Conservation (phyloP, 2,329 filamentous ascomycete species). For the Aspergillus floridensis region DNA sequence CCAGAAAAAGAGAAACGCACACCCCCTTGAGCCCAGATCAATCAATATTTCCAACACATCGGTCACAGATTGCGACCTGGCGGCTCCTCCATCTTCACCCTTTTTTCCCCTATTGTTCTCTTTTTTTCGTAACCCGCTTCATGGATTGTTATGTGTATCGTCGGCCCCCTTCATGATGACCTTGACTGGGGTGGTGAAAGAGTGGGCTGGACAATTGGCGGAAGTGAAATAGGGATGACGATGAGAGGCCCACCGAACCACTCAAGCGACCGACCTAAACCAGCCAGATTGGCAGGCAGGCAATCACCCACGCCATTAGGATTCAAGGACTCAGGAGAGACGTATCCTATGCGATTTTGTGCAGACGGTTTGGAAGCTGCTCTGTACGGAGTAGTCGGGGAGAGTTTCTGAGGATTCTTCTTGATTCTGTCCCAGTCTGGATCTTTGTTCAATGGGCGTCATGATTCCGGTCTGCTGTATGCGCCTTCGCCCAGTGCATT, state of each 20-base stretch:
- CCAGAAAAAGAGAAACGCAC: not conserved
- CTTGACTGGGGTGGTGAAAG: slow-evolving; percentile 15
- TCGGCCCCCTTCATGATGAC: slow-evolving; percentile 13
- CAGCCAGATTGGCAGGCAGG: slow-evolving; percentile 2
- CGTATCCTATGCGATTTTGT: not conserved
- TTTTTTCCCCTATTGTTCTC: not conserved
- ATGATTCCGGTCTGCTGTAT: not conserved
- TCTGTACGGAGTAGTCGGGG: too few relatives aligned
- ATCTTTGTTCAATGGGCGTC: not conserved
- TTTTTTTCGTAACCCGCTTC: not conserved
- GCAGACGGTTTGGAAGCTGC: not conserved
- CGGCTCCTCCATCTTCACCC: not conserved
- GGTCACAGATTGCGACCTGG: not conserved
- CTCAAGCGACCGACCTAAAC: slow-evolving; percentile 27
- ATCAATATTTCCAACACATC: not conserved
- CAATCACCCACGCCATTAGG: not conserved
- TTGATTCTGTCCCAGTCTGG: not conserved
- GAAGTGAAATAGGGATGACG: slow-evolving; percentile 38
- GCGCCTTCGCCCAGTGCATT: not conserved
- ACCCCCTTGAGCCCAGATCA: slow-evolving; percentile 1
- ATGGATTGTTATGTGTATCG: not conserved
- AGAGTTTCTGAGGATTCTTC: not conserved
- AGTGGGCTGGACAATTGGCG: slow-evolving; percentile 31
- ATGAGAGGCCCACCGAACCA: slow-evolving; percentile 41
- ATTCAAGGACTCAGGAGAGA: slow-evolving; percentile 4